A percentile compares a stretch with the other conserved stretches of the same genome.
Conservation (phyloP, 2,329 filamentous ascomycete species). For the Tolypocladium nubicola region DNA sequence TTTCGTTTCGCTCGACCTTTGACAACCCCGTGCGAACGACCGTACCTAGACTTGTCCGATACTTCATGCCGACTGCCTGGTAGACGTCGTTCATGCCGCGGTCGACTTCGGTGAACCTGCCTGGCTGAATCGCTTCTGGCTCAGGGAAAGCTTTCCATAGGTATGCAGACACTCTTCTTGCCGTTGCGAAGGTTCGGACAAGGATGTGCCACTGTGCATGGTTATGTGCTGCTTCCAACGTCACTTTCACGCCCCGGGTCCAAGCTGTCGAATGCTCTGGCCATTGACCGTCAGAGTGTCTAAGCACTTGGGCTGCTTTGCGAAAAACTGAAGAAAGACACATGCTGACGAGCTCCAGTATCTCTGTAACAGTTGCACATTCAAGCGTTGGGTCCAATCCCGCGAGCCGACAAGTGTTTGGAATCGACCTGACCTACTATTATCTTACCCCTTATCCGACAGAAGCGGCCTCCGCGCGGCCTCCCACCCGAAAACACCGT, state of each 20-base stretch:
- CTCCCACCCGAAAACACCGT: not conserved
- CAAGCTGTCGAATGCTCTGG: not conserved
- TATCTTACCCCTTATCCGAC: too few species aligned
- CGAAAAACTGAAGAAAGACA: not conserved
- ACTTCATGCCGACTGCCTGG: not conserved
- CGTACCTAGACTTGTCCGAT: not conserved
- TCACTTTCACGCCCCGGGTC: not conserved
- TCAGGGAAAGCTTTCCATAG: not conserved
- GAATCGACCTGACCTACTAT: not conserved
- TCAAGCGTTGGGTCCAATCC: not conserved
- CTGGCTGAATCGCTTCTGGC: not conserved
- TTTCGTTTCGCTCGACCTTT: not conserved
- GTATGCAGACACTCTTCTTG: not conserved
- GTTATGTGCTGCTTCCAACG: too few species aligned
- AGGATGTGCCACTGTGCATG: not conserved
- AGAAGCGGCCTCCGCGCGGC: not conserved
- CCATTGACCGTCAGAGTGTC: too few species aligned
- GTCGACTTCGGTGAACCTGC: not conserved
- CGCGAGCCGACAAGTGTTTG: not conserved
- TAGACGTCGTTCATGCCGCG: not conserved
- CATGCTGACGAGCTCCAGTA: not conserved
- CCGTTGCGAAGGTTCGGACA: too few species aligned
- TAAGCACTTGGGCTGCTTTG: not conserved
- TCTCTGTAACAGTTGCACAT: not conserved
- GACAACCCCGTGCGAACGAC: not conserved